Conservation (phyloP, 257 asterid species). For the Solanum piurae region DNA sequence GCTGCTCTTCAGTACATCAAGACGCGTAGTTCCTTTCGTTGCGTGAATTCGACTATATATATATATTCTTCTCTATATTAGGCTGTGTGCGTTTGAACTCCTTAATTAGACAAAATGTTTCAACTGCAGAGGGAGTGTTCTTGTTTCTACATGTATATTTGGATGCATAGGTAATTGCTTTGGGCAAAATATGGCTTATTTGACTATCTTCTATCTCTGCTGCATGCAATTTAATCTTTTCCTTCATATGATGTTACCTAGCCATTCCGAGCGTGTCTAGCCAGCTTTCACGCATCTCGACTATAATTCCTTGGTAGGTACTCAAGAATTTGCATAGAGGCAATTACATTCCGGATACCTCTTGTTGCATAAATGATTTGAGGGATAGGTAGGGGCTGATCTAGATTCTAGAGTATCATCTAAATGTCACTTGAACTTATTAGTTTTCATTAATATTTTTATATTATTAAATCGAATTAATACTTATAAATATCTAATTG, state of each 20-base stretch:
- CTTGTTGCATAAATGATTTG: no score
- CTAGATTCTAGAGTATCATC: no score
- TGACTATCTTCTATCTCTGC: not conserved
- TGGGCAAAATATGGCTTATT: not conserved
- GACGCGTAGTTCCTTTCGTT: constrained; percentile 20
- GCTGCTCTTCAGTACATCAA: constrained; percentile 69
- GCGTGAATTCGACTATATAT: not conserved
- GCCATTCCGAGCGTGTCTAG: not conserved
- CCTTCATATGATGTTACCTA: not conserved
- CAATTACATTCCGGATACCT: not conserved
- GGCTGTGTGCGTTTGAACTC: not conserved
- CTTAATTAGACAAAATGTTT: not conserved
- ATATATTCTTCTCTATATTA: not conserved
- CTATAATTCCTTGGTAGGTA: not conserved
- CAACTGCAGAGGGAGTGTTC: not conserved
- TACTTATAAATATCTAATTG: no score
- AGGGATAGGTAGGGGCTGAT: no score
- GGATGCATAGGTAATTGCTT: not conserved
- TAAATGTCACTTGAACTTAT: no score
- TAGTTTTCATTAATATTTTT: no score
- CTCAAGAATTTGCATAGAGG: not conserved
- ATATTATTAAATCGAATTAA: no score
- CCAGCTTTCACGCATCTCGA: not conserved
- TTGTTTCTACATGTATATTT: not conserved
- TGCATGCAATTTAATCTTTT: not conserved